Evolutionary conservation across 2,329 filamentous ascomycete genomes (phyloP).

Genomic region (Sporothrix luriei): DNA sequence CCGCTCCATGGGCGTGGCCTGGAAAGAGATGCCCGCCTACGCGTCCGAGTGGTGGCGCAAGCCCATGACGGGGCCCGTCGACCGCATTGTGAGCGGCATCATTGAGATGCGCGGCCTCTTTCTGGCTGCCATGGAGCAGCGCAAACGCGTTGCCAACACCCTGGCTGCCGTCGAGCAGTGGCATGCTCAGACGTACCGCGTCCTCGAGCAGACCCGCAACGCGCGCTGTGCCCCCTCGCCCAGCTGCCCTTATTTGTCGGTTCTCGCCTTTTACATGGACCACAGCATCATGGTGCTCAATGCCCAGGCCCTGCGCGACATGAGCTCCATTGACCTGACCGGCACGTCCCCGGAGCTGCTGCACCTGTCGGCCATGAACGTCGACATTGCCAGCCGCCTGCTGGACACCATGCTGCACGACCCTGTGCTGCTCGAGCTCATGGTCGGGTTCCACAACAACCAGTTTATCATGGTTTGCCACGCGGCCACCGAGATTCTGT

Average conservation of each 20-base stretch:
- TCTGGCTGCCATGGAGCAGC: constrained; percentile 34
- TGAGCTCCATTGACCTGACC: constrained; percentile 34
- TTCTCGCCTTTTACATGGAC: constrained; percentile 39
- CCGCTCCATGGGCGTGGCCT: constrained; percentile 35
- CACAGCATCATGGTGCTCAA: constrained; percentile 40
- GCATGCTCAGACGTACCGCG: constrained; percentile 35
- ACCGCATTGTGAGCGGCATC: constrained; percentile 38
- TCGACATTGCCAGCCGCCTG: constrained; percentile 35
- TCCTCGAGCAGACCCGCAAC: constrained; percentile 35
- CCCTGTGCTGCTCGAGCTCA: constrained; percentile 33
- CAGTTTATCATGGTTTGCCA: constrained; percentile 40
- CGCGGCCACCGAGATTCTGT: constrained; percentile 37
- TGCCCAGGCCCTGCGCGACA: constrained; percentile 38
- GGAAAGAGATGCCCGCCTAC: constrained; percentile 33
- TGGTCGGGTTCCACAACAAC: constrained; percentile 39
- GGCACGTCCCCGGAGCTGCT: constrained; percentile 35
- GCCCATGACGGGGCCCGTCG: constrained; percentile 35
- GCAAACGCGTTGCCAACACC: constrained; percentile 35
- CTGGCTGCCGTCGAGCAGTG: constrained; percentile 34
- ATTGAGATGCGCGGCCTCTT: constrained; percentile 37
- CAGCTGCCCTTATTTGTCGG: constrained; percentile 28
- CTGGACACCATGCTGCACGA: constrained; percentile 36
- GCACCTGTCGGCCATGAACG: constrained; percentile 33
- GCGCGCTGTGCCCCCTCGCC: constrained; percentile 28
- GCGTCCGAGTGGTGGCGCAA: constrained; percentile 36